Conservation (phyloP, 345 rosid genomes). For the Physaria fendleri region DNA sequence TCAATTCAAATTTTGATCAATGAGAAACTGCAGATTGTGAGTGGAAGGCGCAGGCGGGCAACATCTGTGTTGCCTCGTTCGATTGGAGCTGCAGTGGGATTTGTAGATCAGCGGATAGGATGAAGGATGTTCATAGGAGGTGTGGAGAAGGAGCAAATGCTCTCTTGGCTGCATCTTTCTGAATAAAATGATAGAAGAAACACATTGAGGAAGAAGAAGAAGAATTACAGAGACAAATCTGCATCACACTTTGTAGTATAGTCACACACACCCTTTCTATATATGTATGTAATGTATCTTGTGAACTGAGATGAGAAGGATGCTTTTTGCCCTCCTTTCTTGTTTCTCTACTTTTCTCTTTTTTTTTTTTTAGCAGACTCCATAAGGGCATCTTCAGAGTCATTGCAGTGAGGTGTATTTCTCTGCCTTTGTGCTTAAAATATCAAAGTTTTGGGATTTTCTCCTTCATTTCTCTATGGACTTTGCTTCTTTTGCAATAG, state of each 20-base stretch:
- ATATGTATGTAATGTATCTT: slow-evolving; percentile 25
- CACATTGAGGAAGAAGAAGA: slow-evolving; percentile 15
- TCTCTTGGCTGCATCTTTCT: slow-evolving; percentile 62
- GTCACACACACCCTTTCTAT: slow-evolving; percentile 7
- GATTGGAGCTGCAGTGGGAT: slow-evolving; percentile 92
- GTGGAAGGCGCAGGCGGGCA: slow-evolving; percentile 97
- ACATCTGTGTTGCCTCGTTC: slow-evolving; percentile 78
- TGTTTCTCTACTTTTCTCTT: slow-evolving; percentile 7
- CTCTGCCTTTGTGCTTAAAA: slow-evolving; percentile 11
- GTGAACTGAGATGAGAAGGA: slow-evolving; percentile 27
- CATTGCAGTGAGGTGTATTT: slow-evolving; percentile 13
- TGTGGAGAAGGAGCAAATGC: slow-evolving; percentile 87
- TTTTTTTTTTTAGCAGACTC: slow-evolving; percentile 9
- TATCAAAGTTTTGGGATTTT: slow-evolving; percentile 3
- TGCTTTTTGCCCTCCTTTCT: slow-evolving; percentile 28
- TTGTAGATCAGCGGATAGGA: slow-evolving; percentile 79
- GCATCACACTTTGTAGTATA: slow-evolving; percentile 17
- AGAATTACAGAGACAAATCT: slow-evolving; percentile 17
- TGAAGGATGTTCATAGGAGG: slow-evolving; percentile 78
- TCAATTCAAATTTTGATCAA: neutral
- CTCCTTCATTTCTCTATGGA: neutral
- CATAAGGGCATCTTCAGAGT: slow-evolving; percentile 6
- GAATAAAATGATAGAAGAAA: slow-evolving; percentile 17
- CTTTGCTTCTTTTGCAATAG: neutral
- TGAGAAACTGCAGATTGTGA: slow-evolving; percentile 57